These are phyloP conservation scores for Solanum medicagineum DNA, from an alignment of 257 asterid species.

Conservation along the genomic window DNA sequence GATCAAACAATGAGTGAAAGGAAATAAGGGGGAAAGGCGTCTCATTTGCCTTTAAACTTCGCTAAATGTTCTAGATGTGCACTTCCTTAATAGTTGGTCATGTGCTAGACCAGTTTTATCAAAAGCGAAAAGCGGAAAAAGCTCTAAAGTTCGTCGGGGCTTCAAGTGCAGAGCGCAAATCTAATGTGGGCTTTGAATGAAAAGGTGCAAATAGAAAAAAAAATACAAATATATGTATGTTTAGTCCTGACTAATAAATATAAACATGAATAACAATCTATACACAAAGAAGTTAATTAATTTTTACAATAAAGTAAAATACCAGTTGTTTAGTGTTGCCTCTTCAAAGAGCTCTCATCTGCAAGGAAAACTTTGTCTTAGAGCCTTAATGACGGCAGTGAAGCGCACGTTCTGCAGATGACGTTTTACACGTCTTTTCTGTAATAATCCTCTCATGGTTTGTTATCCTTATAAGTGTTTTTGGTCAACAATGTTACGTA, in stretches of 20 bases:
- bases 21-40: background rate
- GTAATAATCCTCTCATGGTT: background rate
- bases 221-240: background rate
- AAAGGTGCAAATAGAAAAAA: background rate
- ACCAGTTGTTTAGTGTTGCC: background rate
- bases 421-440: background rate
- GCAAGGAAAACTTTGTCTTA: background rate
- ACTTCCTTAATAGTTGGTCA: background rate
- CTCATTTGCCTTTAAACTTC: background rate
- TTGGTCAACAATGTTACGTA: background rate
- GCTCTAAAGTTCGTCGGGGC: background rate
- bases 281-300: background rate
- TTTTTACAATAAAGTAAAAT: background rate
- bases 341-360: background rate
- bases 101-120: background rate
- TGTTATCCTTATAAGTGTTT: background rate
- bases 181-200: background rate
- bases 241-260: background rate
- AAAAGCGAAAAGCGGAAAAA: background rate
- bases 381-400: background rate
- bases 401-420: background rate
- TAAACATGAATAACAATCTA: background rate
- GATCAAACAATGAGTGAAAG: background rate
- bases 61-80: background rate
- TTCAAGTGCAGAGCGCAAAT: background rate